Base-by-base conservation (phyloP, 257 asterid genomes). In the Primulina eburnea region DNA sequence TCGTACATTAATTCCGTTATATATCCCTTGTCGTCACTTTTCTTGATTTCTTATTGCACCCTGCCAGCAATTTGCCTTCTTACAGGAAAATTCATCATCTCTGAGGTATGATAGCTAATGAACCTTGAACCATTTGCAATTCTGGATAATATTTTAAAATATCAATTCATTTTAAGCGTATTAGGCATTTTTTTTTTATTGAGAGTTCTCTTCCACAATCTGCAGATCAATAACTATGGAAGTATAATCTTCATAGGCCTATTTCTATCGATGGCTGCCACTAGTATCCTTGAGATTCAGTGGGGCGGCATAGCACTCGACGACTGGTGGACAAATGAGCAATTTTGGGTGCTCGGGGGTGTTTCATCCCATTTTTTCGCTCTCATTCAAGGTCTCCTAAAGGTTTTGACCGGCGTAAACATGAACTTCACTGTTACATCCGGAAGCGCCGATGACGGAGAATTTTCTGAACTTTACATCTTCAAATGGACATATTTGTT, bases 271-370 rank as follows among this genome's bases (percentile, higher is more conserved):
- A 87, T 87, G 21, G 90, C 93, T 5, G 84, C 69, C 1, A 87
- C 92, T 0, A 76, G 86, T 37, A 62, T 87, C 55, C 75, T 84
- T 6, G 93, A 87, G 77, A 85, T 87, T 76, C 82, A 72, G 28
- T 87, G 93, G 93, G 87, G 90, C 24, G 84, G 88, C 4, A 87
- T 87, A 5, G 79, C 80, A 40, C 76, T 87, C 0, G 88, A 87
- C 5, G 90, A 87, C 71, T 72, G 75, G 86, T 87, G 93, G 93
- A 85, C 87, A 68, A 87, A 83, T 61, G 93, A 87, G 68, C 93
- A 85, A 75, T 87, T 87, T 67, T 87, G 90, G 90, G 90, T 87
- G 14, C 85, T 87, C 2, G 90, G 90, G 29, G 90, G 93, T 0
- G 85, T 71, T 18, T 85, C 90, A 0, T 68, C 93, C 10, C 90